Base-by-base conservation (phyloP, 2,329 filamentous ascomycete species). In the Plenodomus biglobosus region DNA sequence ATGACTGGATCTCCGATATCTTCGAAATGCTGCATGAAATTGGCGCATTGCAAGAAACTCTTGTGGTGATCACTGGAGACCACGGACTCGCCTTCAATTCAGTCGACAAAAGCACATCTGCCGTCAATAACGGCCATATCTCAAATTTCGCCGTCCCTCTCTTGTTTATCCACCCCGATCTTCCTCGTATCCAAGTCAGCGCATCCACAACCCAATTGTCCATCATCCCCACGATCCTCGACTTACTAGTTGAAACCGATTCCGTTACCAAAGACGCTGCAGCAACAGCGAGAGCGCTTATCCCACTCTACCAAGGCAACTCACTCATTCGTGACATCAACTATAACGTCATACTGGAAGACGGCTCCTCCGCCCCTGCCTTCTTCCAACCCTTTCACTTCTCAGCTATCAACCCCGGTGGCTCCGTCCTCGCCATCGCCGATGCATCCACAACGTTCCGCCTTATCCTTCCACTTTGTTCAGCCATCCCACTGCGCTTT, bases 331-430 rank as follows among this genome's bases (percentile, higher is more conserved):
- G 55, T 8, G 20, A 52, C 3, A 39, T 53, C 17, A 41, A 55
- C 38, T 58, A 45, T 27, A 48, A 39, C 20, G 44, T 58, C n/a
- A n/a, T 15, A 53, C 49, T 2, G 27, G 20, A 19, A 36, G 27
- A 45, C 17, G 52, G 45, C 10, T 36, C 34, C 19, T 11, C 40
- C 15, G 17, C 37, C 8, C 42, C 17, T 5, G 45, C 55, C 3
- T 58, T 58, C 30, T 58, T 58, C 30, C 35, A 52, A 27, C 55
- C 55, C 3, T 55, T 58, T 46, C 55, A 58, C 21, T 58, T 58
- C 34, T 55, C 55, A 5, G 52, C 52, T 1, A 55, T 58, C 24
- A 58, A 58, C 24, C 55, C 55, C 8, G 55, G 55, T 16, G 55
- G 55, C 3, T 51, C 55, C 8, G 43, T 58, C 24, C 37, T 58